Base-by-base conservation (phyloP, 352 stramenopile species). In the Phytopythium ostracodes region DNA sequence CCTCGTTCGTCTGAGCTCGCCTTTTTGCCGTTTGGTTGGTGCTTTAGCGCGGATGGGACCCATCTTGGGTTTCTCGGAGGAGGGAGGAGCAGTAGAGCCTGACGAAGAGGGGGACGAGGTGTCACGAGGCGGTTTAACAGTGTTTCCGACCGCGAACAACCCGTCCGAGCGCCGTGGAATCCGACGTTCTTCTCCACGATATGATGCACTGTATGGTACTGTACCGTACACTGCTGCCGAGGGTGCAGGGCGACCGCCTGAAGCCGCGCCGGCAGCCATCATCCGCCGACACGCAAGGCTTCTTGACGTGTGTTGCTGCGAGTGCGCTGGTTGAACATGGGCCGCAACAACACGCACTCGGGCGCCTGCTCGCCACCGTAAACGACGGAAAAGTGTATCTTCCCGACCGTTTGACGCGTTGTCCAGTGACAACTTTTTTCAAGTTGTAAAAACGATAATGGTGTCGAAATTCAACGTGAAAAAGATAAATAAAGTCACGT, bases 211-310 rank as follows among this genome's bases (percentile, higher is more conserved):
- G 29, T 33, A 33, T 7, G 7, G 29, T 33, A 7, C 29, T 8
- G 29, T 50, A 50, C 43, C 7, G 43, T 50, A 50, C 43, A 50
- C 7, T 7, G 29, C 29, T 33, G 29, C 29, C 4, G 29, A 33
- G 29, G 29, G 29, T 33, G 42, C 42, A 49, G 18, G n/a, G 47
- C 47, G 27, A 36, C 27, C 47, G n/a, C 24, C 31, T n/a, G 29
- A 50, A 46, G 40, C 20, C 25, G 18, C 27, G 1, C 14, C 15
- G 2, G 33, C 55, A 52, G 40, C 38, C 55, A 52, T 52, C 55
- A 60, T 60, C 55, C 11, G 55, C 55, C 40, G 55, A 60, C 38
- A 51, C 55, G 55, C 55, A 60, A 60, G 38, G 7, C 38, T 11
- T 18, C 27, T 12, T 33, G 17, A 40, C 7, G n/a, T n/a, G n/a